Percentiles rank a stretch among this genome's conserved stretches.
Conservation (phyloP, 306 rosid genomes). For the Begonia loranthoides region DNA sequence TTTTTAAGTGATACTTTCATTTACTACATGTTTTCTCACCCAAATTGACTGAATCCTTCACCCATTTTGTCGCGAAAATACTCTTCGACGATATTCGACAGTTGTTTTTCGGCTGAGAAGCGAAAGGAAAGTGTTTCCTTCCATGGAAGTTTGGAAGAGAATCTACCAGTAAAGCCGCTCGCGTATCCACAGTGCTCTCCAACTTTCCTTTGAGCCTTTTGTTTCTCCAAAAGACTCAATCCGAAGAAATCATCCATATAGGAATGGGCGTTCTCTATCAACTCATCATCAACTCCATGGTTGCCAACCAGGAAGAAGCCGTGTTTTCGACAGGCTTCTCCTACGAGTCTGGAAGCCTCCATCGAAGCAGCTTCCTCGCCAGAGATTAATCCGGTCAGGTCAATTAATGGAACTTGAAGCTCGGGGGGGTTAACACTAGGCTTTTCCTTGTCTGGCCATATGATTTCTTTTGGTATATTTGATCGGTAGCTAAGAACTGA, state of each 20-base stretch:
- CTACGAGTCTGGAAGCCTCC: slow-evolving; percentile 1
- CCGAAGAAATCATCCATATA: slow-evolving; percentile 6
- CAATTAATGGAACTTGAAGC: slow-evolving; percentile 4
- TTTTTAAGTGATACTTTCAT: too few species aligned
- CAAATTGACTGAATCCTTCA: background rate
- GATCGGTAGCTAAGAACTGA: background rate
- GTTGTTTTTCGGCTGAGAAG: background rate
- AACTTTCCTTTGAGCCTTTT: background rate
- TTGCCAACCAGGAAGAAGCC: slow-evolving; percentile 4
- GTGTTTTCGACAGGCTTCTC: slow-evolving; percentile 7
- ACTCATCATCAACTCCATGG: slow-evolving; percentile 5
- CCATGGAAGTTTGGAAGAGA: slow-evolving; percentile 7
- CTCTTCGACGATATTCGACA: background rate
- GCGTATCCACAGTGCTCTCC: slow-evolving; percentile 4
- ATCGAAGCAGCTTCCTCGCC: background rate
- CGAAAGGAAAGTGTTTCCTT: slow-evolving; percentile 5
- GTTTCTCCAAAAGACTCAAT: background rate
- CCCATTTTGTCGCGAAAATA: background rate
- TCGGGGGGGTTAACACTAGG: background rate
- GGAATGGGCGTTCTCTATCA: background rate
- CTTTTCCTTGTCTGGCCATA: slow-evolving; percentile 7
- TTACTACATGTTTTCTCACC: background rate
- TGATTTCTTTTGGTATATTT: background rate
- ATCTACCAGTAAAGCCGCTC: slow-evolving; percentile 5
- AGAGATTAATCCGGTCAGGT: background rate